These are phyloP conservation scores for Phialocephala subalpina DNA, from an alignment of 2,329 filamentous ascomycete genomes.

Conservation along the genomic window DNA sequence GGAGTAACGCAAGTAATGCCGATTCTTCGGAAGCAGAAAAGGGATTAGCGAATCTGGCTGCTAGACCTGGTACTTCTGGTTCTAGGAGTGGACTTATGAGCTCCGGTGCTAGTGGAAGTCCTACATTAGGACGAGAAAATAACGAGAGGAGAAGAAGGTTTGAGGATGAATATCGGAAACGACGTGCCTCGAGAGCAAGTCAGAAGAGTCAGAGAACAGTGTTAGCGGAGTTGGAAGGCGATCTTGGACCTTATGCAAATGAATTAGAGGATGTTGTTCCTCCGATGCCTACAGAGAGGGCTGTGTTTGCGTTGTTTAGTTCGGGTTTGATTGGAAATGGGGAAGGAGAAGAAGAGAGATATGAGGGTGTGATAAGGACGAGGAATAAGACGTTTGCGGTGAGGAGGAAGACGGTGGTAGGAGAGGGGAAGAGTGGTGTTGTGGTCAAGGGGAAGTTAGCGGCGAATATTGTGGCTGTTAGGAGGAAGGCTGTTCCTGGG, in stretches of 20 bases:
- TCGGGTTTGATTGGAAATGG: not conserved
- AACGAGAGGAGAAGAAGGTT: slow-evolving; percentile 9
- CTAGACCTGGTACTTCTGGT: not conserved
- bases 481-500: slow-evolving; percentile 2
- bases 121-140: not conserved
- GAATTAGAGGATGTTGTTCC: not conserved
- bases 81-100: not conserved
- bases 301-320: slow-evolving; percentile 5
- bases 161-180: slow-evolving; percentile 11
- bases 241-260: slow-evolving; percentile 5
- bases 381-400: not conserved
- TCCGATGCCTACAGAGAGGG: not conserved
- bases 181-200: not conserved
- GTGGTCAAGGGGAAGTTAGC: slow-evolving; percentile 22
- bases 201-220: slow-evolving; percentile 18
- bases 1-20: not conserved
- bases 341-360: not conserved
- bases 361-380: not conserved
- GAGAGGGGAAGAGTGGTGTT: slow-evolving; percentile 14
- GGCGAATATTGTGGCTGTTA: slow-evolving; percentile 24
- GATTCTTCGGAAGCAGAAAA: slow-evolving; percentile 1
- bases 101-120: not conserved
- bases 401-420: slow-evolving; percentile 14
- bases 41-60: not conserved
- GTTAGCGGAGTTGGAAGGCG: slow-evolving; percentile 28